phyloP scores from a whole-genome alignment of 83 land plant genomes.

The Larix sibirica region DNA sequence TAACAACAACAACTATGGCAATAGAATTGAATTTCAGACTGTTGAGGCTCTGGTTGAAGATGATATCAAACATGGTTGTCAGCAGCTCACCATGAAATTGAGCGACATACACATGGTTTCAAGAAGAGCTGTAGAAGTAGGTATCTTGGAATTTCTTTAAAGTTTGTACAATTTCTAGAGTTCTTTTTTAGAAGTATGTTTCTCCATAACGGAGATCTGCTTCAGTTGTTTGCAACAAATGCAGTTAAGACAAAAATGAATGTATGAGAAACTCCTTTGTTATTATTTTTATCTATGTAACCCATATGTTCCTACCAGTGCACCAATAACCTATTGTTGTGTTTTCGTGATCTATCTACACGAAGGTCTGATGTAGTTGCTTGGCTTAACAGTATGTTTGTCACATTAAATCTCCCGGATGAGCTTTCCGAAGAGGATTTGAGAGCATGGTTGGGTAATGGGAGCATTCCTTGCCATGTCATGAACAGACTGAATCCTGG shows the following conservation, averaged over 20 bases:
- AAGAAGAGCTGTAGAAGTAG: constrained; percentile 11
- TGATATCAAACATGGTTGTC: neutral
- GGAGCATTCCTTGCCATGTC: constrained; percentile 39
- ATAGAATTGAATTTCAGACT: neutral
- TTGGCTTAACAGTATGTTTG: constrained; percentile 43
- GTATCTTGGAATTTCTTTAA: neutral
- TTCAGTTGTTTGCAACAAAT: too few species aligned
- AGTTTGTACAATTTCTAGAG: too few species aligned
- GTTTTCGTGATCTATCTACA: neutral
- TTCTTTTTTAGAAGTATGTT: too few species aligned
- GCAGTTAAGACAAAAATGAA: too few species aligned
- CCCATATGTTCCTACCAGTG: too few species aligned
- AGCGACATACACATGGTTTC: constrained; percentile 13
- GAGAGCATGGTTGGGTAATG: constrained; percentile 42
- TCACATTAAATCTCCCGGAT: constrained; percentile 19
- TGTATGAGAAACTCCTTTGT: too few species aligned
- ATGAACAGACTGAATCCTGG: constrained; percentile 33
- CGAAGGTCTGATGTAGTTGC: constrained; percentile 27
- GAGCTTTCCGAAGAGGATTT: constrained; percentile 50
- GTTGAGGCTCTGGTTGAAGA: neutral
- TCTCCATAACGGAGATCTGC: too few species aligned
- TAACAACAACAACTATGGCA: neutral
- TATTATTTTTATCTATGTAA: too few species aligned
- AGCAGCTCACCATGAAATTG: constrained; percentile 9
- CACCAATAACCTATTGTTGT: neutral